Evolutionary conservation across 208 protist species (phyloP).

Genomic region (Leishmania tarentolae): DNA sequence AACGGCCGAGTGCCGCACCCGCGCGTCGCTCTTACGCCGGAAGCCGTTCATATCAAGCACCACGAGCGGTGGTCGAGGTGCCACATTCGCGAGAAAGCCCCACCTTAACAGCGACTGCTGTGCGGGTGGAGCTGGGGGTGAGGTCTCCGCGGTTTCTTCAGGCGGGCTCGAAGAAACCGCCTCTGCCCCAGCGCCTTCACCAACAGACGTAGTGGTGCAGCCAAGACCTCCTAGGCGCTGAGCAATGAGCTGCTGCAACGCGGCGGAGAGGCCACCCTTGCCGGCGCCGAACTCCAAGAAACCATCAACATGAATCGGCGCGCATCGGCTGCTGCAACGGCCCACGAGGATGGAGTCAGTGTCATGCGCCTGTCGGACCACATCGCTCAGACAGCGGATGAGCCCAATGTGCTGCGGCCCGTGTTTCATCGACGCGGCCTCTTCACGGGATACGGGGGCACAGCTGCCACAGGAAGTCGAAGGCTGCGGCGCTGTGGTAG

Average conservation of each 20-base stretch:
- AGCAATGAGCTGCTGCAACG: slow-evolving; percentile 54
- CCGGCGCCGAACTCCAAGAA: slow-evolving; percentile 80
- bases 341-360: slow-evolving; percentile 12
- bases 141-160: background rate
- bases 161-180: background rate
- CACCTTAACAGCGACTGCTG: slow-evolving; percentile 1
- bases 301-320: slow-evolving; percentile 30
- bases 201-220: background rate
- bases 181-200: background rate
- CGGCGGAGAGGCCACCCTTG: slow-evolving; percentile 72
- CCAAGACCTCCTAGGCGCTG: background rate
- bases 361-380: slow-evolving; percentile 13
- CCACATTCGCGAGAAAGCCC: slow-evolving; percentile 23
- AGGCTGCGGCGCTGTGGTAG: background rate
- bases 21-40: slow-evolving; percentile 70
- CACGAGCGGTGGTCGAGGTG: slow-evolving; percentile 32
- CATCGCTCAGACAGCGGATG: slow-evolving; percentile 49
- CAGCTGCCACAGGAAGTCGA: background rate
- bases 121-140: background rate
- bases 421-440: slow-evolving; percentile 55
- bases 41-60: slow-evolving; percentile 76
- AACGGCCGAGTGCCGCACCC: slow-evolving; percentile 48
- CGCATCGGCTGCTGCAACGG: background rate
- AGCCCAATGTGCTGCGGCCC: slow-evolving; percentile 64
- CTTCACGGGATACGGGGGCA: background rate